These are phyloP conservation scores for Colletotrichum filicis DNA, from an alignment of 2,329 filamentous ascomycete species.

Conservation along the genomic window DNA sequence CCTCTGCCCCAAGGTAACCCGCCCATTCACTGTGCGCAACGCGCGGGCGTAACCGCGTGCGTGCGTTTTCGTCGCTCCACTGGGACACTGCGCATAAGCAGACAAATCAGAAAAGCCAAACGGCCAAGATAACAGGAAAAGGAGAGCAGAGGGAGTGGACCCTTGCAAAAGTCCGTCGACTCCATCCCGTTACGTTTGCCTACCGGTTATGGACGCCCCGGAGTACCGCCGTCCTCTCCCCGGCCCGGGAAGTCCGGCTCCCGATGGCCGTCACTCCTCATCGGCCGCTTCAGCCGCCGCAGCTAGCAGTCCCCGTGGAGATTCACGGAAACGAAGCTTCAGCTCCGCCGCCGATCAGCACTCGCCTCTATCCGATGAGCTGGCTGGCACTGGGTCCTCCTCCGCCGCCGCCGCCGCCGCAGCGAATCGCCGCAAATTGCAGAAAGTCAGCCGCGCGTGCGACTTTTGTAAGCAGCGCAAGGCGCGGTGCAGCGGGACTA, in stretches of 20 bases:
- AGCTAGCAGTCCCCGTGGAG: background rate
- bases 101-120: background rate
- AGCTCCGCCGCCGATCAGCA: slow-evolving; percentile 26
- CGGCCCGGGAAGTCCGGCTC: slow-evolving; percentile 16
- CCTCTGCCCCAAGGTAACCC: background rate
- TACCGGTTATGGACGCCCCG: slow-evolving; percentile 8
- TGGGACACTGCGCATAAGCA: background rate
- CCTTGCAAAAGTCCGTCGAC: slow-evolving; percentile 7
- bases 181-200: background rate
- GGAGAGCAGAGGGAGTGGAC: background rate
- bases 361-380: slow-evolving; percentile 26
- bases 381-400: background rate
- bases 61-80: background rate
- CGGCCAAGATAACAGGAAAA: background rate
- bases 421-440: slow-evolving; percentile 38
- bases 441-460: slow-evolving; percentile 50
- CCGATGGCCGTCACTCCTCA: slow-evolving; percentile 5
- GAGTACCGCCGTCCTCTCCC: slow-evolving; percentile 20
- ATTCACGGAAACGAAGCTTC: slow-evolving; percentile 23
- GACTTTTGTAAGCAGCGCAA: slow-evolving; percentile 52
- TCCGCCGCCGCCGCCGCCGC: background rate
- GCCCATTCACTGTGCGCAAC: background rate
- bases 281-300: slow-evolving; percentile 12
- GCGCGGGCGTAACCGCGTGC: background rate
- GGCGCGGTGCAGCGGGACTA: slow-evolving; percentile 48